Evolutionary conservation across 1,139 yeast genomes (phyloP), one percentile per base, ranked within the genome.

Genomic region (Sugiyamaella japonica): DNA sequence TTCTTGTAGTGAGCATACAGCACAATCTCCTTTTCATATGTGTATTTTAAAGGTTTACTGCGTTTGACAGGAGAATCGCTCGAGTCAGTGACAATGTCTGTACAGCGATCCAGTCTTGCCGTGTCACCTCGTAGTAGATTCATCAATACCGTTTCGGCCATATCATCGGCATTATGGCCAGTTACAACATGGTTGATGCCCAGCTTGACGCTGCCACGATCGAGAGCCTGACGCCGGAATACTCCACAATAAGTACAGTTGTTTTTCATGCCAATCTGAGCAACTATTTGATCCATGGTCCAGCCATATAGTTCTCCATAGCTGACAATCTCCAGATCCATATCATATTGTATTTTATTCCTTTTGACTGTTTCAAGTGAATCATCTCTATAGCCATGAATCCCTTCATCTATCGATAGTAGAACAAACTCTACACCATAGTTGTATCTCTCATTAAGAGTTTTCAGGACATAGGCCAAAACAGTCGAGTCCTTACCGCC

Each of bases 401-500:
- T 95, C 16, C 99, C 99, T 71, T 95, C 99, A 70, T 95, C 99
- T 40, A 95, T 86, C 60, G 96, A 86, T 47, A 95, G 74, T 41
- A 95, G 75, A 1, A 88, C 91, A 57, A 95, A 80, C 37, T 87
- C 78, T 16, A 95, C 79, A 0, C 97, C 97, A 69, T 95, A 95
- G 65, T 87, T 74, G 71, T 93, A 83, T 56, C 97, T 75, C 66
- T 90, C 97, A 68, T 95, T 95, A 58, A 95, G 74, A 0, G 93
- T 82, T 67, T 90, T 93, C 72, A 95, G 73, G 1, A 95, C 82
- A 48, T 93, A 84, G 0, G 99, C 99, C 37, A 95, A 73, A 0
- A 95, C 99, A 0, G 99, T 95, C 3, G 97, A 89, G 68, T 95
- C 99, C 66, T 95, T 95, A 50, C 99, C 99, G 23, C 99, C 99